These are phyloP conservation scores for Talaromyces sp. DNA, from an alignment of 2,329 filamentous ascomycete genomes.

Conservation along the genomic window DNA sequence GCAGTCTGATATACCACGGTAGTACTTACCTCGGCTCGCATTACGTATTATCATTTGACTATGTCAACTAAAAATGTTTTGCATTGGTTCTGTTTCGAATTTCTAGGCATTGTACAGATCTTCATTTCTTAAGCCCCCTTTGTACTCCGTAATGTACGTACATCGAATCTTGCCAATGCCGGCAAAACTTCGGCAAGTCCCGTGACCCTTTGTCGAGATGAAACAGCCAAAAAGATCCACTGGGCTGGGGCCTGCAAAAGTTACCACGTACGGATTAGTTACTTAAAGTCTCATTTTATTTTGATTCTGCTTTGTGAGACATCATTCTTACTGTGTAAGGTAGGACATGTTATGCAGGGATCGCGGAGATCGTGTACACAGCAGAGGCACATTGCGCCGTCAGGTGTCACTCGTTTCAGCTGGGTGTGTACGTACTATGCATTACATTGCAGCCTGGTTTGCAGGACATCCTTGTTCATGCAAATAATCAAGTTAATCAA, in stretches of 20 bases:
- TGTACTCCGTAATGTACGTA: background rate
- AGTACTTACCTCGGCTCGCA: background rate
- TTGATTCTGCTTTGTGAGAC: background rate
- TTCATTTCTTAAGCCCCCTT: background rate
- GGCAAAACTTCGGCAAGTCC: background rate
- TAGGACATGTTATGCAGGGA: conserved; percentile 1
- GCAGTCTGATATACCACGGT: background rate
- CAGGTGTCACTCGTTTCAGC: background rate
- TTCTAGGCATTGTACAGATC: background rate
- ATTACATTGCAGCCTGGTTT: background rate
- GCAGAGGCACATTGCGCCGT: background rate
- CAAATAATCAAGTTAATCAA: background rate
- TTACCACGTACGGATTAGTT: background rate
- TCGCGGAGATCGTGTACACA: background rate
- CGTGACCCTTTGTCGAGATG: background rate
- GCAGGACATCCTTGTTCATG: background rate
- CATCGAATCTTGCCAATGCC: background rate
- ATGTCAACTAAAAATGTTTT: background rate
- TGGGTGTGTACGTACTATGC: background rate
- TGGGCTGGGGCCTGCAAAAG: background rate
- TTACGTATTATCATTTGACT: background rate
- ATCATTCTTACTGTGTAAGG: background rate
- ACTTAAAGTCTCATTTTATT: background rate
- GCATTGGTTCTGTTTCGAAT: background rate
- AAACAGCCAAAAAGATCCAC: background rate